phyloP scores from a whole-genome alignment of 495 filamentous ascomycete genomes.

The Podospora didyma region DNA sequence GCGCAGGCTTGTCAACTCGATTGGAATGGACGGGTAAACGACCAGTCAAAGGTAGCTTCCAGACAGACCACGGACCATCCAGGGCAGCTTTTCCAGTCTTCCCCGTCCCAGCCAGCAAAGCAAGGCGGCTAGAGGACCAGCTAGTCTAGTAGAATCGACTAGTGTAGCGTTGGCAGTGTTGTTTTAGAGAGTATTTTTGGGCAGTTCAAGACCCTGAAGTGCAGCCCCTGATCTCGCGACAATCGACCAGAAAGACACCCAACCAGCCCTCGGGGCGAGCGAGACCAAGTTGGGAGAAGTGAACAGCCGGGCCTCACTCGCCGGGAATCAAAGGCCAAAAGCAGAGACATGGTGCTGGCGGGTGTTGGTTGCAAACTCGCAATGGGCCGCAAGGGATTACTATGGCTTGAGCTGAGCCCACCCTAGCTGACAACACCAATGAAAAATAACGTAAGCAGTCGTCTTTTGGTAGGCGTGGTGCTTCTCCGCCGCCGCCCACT shows the following conservation, averaged over 20 bases:
- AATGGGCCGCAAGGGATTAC: neutral
- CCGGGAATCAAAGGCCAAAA: neutral
- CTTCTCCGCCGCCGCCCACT: no score
- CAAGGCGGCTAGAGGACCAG: neutral
- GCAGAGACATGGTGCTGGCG: neutral
- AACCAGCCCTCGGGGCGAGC: neutral
- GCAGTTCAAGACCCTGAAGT: neutral
- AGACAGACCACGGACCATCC: neutral
- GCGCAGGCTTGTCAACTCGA: conserved; percentile 2
- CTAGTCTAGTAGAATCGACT: neutral
- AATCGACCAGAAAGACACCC: neutral
- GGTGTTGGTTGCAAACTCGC: neutral
- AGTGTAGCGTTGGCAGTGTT: neutral
- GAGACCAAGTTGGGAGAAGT: neutral
- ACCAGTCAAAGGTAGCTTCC: conserved; percentile 1
- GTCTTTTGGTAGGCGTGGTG: no score
- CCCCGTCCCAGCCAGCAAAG: no score
- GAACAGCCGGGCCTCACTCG: neutral
- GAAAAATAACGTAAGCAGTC: neutral
- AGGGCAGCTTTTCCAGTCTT: neutral
- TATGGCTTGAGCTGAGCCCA: conserved; percentile 11
- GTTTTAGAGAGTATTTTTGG: no score
- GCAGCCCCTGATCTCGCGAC: neutral
- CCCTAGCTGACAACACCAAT: conserved; percentile 6
- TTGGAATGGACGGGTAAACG: neutral